Evolutionary conservation across 345 rosid genomes (phyloP).

Genomic region (Salix caprea): DNA sequence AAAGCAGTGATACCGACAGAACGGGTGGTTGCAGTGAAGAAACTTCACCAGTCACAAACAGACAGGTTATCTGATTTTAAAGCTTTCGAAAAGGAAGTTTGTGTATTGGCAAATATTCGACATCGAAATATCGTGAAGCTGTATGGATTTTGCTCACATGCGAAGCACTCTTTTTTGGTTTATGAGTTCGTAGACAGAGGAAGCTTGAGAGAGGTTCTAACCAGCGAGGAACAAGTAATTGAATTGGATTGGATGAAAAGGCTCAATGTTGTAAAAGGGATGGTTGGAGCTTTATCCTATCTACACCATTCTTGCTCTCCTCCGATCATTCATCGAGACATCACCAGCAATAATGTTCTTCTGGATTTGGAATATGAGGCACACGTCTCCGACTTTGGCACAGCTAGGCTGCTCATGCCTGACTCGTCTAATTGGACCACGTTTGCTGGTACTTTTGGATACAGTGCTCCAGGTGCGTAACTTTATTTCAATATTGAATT

Average conservation of each 20-base stretch:
- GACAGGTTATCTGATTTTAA: background rate
- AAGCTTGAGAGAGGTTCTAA: background rate
- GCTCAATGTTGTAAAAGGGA: background rate
- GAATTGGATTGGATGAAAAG: slow-evolving; percentile 1
- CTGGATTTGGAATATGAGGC: slow-evolving; percentile 1
- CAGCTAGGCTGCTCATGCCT: no score
- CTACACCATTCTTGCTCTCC: slow-evolving; percentile 4
- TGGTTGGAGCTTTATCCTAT: slow-evolving; percentile 6
- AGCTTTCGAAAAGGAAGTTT: slow-evolving; percentile 2
- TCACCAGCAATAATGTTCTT: slow-evolving; percentile 11
- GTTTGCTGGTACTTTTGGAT: background rate
- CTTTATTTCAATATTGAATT: no score
- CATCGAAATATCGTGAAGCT: slow-evolving; percentile 6
- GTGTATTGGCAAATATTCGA: background rate
- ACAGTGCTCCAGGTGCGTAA: no score
- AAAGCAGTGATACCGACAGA: background rate
- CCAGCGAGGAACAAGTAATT: background rate
- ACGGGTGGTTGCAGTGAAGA: slow-evolving; percentile 12
- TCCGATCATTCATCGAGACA: slow-evolving; percentile 8
- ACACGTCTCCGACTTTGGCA: background rate
- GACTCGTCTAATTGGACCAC: background rate
- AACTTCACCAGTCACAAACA: background rate
- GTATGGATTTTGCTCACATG: background rate
- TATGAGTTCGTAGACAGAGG: slow-evolving; percentile 8
- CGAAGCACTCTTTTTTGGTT: background rate